These are phyloP conservation scores for Euryodendron excelsum DNA, from an alignment of 148 eudicot species.

Conservation along the genomic window DNA sequence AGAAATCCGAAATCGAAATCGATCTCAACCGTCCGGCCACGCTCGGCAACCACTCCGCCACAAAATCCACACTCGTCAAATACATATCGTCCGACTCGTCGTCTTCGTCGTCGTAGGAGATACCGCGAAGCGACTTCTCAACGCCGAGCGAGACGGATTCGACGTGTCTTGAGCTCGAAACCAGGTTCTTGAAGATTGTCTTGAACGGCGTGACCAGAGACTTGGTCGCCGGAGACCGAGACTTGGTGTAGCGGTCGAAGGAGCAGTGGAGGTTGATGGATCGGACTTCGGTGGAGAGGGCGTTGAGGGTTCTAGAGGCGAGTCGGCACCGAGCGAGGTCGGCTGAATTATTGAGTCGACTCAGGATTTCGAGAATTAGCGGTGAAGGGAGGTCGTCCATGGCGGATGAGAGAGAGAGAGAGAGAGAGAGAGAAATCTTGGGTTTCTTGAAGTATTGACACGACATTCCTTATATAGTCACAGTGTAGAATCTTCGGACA, in stretches of 20 bases:
- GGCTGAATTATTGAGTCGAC: constrained; percentile 43
- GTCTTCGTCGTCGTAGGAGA: constrained; percentile 43
- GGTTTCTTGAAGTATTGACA: background rate
- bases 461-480: too few species aligned
- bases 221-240: constrained; percentile 28
- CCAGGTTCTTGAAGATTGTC: constrained; percentile 21
- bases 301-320: constrained; percentile 42
- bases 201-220: constrained; percentile 47
- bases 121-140: constrained; percentile 36
- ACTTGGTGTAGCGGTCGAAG: constrained; percentile 43
- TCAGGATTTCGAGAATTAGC: constrained; percentile 45
- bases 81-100: constrained; percentile 55
- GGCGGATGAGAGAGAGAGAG: constrained; percentile 10
- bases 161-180: constrained; percentile 19
- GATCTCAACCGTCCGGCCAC: constrained; percentile 30
- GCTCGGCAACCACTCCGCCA: constrained; percentile 35
- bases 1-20: constrained; percentile 49
- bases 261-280: constrained; percentile 51
- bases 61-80: constrained; percentile 40
- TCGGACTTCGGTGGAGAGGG: constrained; percentile 39
- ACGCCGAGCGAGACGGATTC: constrained; percentile 52
- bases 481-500: too few species aligned
- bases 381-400: constrained; percentile 58
- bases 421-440: background rate
- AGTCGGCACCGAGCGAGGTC: constrained; percentile 53